Base-by-base conservation (phyloP, 1,284 basidiomycete species). In the Trichosporon ovoides region DNA sequence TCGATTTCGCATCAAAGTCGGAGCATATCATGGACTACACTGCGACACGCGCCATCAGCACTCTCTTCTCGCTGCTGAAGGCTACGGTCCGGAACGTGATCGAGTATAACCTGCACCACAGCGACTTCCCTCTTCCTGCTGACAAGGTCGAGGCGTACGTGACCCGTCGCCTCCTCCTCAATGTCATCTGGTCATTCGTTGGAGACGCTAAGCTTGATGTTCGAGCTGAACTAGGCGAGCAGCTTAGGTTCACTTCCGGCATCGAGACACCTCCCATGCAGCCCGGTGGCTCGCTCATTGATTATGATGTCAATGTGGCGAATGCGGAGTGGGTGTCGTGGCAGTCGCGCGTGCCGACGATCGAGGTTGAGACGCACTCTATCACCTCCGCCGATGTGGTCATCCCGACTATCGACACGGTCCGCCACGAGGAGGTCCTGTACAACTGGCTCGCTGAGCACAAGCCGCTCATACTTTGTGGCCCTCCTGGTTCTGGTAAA, bases 11-110 rank as follows among this genome's bases (percentile, higher is more conserved):
- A 0, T 83, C 85, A 57, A 83, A 84, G 16, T 86, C 91, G 50
- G 88, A 93, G 67, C 96, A 99, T 70, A 98, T 98, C 77, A 98
- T 99, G 96, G 93, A 97, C 77, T 98, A 97, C 79, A 98, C 95
- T 1, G 78, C 80, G 34, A 92, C 88, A 4, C 89, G 97, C 34
- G 92, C 92, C 0, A 83, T 98, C 59, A 91, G 89, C 69, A 98
- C 96, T 0, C 83, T 99, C 12, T 98, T 99, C 81, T 98, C 96
- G 9, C 83, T 98, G 46, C 80, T 98, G 77, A 98, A 98, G 83
- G 98, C 97, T 79, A 92, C 93, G 0, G 86, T 87, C 24, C 89
- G 94, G 24, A 94, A 94, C 70, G 81, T 98, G 64, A 83, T 96
- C 66, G 92, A 97, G 71, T 97, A 99, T 81, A 96, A 99, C 73